Evolutionary conservation across 495 filamentous ascomycete species (phyloP).

Genomic region (Penicillium ochrochloron): DNA sequence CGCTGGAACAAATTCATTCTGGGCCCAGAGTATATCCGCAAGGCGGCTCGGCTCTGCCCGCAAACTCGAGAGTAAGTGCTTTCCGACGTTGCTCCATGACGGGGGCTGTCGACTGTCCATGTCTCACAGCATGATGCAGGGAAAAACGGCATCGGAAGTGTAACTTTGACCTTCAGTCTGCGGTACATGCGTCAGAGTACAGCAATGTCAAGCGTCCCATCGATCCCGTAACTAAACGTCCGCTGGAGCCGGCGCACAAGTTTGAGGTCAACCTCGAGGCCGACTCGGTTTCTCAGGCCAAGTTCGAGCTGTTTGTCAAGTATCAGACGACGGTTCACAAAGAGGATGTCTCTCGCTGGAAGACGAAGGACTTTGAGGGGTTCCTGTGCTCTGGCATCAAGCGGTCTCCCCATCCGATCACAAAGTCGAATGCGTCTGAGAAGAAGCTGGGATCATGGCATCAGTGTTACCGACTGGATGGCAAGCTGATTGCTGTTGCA

Average conservation of each 20-base stretch:
- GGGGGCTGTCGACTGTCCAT: neutral
- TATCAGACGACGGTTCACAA: constrained; percentile 85
- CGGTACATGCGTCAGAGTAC: constrained; percentile 75
- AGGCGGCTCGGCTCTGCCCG: constrained; percentile 74
- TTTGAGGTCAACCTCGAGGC: constrained; percentile 81
- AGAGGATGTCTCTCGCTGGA: constrained; percentile 70
- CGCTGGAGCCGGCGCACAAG: constrained; percentile 73
- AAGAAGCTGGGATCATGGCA: constrained; percentile 86
- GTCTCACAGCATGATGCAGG: constrained; percentile 41
- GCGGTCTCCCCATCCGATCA: constrained; percentile 43
- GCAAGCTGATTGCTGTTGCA: constrained; percentile 82
- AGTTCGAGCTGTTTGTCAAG: constrained; percentile 78
- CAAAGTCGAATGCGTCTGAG: constrained; percentile 49
- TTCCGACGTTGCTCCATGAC: neutral
- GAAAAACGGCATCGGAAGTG: constrained; percentile 74
- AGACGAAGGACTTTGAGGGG: constrained; percentile 69
- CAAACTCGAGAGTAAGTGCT: constrained; percentile 69
- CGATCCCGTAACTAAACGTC: constrained; percentile 55
- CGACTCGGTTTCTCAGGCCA: constrained; percentile 83
- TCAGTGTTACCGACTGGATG: constrained; percentile 92
- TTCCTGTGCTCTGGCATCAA: constrained; percentile 89
- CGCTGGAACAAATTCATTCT: constrained; percentile 87
- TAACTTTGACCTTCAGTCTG: constrained; percentile 72
- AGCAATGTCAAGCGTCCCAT: constrained; percentile 57
- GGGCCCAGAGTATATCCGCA: constrained; percentile 75